These are phyloP conservation scores for Epichloe hybrida DNA, from an alignment of 2,329 filamentous ascomycete genomes.

Conservation along the genomic window DNA sequence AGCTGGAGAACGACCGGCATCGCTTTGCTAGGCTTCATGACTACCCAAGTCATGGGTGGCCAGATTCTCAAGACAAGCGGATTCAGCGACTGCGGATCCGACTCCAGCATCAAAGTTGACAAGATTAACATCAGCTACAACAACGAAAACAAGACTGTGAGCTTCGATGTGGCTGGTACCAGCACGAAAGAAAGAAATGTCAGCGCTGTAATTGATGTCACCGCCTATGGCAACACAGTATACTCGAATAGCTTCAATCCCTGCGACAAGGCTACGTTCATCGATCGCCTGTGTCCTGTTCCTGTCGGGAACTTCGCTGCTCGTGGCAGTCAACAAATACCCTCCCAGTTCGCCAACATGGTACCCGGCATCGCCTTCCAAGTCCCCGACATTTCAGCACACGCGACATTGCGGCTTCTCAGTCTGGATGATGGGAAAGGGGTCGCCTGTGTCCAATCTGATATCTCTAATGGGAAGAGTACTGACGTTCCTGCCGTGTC, in stretches of 20 bases:
- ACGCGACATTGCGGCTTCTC: conserved; percentile 65
- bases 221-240: conserved; percentile 70
- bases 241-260: conserved; percentile 76
- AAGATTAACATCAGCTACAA: conserved; percentile 69
- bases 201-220: conserved; percentile 59
- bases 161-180: conserved; percentile 70
- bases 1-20: conserved; percentile 16
- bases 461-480: conserved; percentile 79
- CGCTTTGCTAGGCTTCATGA: conserved; percentile 22
- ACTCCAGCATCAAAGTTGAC: conserved; percentile 50
- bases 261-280: conserved; percentile 52
- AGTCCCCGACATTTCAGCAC: conserved; percentile 78
- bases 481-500: conserved; percentile 61
- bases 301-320: conserved; percentile 64
- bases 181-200: conserved; percentile 68
- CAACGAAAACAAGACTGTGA: conserved; percentile 55
- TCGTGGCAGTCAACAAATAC: conserved; percentile 56
- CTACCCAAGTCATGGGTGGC: conserved; percentile 41
- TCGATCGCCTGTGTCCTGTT: conserved; percentile 72
- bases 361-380: conserved; percentile 85
- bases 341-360: conserved; percentile 52
- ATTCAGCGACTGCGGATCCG: conserved; percentile 55
- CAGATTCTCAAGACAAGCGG: conserved; percentile 70
- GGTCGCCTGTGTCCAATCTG: conserved; percentile 71
- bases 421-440: conserved; percentile 43